A percentile compares a stretch with the other conserved stretches of the same genome.
Conservation (phyloP, 2,329 filamentous ascomycete species). For the Penicillium sp. region DNA sequence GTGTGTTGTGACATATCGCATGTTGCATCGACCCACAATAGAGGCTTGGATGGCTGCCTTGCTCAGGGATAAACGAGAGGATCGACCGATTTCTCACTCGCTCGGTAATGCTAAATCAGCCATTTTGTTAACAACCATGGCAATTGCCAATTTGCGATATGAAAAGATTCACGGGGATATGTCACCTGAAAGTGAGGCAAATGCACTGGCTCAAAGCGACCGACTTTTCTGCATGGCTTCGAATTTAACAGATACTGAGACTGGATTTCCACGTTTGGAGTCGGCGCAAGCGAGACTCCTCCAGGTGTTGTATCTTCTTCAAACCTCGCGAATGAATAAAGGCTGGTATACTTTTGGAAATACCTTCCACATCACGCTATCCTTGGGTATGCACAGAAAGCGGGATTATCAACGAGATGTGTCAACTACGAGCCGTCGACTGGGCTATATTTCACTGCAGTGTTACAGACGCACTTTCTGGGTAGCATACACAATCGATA, state of each 20-base stretch:
- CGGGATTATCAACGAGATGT: constrained; percentile 19
- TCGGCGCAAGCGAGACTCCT: constrained; percentile 49
- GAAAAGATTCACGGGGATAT: neutral
- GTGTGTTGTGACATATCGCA: constrained; percentile 21
- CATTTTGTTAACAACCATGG: constrained; percentile 53
- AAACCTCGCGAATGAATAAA: constrained; percentile 53
- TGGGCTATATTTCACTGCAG: constrained; percentile 37
- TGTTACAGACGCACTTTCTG: constrained; percentile 49
- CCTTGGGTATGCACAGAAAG: constrained; percentile 27
- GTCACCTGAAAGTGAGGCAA: neutral
- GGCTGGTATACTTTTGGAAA: constrained; percentile 55
- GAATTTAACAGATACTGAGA: constrained; percentile 43
- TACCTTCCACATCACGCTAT: constrained; percentile 43
- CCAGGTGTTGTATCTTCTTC: constrained; percentile 52
- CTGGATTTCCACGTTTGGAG: constrained; percentile 43
- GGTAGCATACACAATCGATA: constrained; percentile 62
- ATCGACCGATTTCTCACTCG: constrained; percentile 35
- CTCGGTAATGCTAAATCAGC: constrained; percentile 49
- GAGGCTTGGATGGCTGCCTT: constrained; percentile 17
- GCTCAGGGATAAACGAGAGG: constrained; percentile 6
- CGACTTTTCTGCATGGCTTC: constrained; percentile 23
- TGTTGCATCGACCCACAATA: constrained; percentile 16
- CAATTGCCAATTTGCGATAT: constrained; percentile 56
- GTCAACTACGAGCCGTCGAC: constrained; percentile 12
- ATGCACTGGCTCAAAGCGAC: constrained; percentile 8